A percentile compares a stretch with the other conserved stretches of the same genome.
Conservation (phyloP, 371 early-diverging fungal genomes). For the Batrachochytrium dendrobatidis region DNA sequence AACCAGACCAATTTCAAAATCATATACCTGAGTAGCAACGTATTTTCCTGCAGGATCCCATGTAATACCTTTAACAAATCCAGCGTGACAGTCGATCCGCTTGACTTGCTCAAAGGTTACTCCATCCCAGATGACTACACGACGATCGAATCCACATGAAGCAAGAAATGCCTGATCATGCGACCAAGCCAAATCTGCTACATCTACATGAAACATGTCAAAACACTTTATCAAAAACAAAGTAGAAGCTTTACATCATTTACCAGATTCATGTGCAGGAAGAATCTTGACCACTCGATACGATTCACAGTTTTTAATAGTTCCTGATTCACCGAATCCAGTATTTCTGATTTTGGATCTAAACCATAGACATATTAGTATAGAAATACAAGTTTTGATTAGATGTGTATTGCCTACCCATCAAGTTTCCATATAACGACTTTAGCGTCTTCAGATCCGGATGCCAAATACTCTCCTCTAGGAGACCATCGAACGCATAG, state of each 20-base stretch:
- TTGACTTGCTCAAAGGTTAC: conserved; percentile 59
- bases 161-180: conserved; percentile 80
- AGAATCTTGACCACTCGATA: conserved; percentile 75
- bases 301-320: conserved; percentile 37
- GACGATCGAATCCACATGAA: conserved; percentile 83
- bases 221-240: not conserved
- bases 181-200: conserved; percentile 92
- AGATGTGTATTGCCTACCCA: conserved; percentile 1
- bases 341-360: conserved; percentile 2
- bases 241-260: not conserved
- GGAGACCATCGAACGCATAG: conserved; percentile 85
- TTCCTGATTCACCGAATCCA: conserved; percentile 6
- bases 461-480: conserved; percentile 67
- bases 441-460: conserved; percentile 79
- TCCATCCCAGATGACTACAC: conserved; percentile 78
- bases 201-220: conserved; percentile 52
- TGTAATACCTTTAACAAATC: conserved; percentile 92
- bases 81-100: conserved; percentile 64
- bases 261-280: conserved; percentile 86
- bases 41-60: conserved; percentile 95
- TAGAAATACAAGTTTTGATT: not conserved
- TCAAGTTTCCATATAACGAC: conserved; percentile 75
- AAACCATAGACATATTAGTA: not conserved
- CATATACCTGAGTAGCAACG: conserved; percentile 77
- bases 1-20: not conserved